These are phyloP conservation scores for Mortierella hygrophila DNA, from an alignment of 192 early-diverging fungal genomes.

Conservation along the genomic window DNA sequence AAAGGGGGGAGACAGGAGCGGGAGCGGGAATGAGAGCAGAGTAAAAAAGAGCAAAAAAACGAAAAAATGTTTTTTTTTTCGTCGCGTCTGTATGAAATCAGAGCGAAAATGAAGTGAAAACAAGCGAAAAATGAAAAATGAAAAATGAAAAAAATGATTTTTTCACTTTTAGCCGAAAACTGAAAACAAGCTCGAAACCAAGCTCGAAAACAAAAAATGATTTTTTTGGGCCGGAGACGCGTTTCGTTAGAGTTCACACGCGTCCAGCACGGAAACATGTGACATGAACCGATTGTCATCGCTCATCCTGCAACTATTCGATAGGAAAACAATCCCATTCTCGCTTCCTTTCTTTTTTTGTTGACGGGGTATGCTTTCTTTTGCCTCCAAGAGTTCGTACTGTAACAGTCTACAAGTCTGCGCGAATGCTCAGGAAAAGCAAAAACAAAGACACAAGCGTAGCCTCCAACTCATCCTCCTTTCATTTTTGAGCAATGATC, in stretches of 20 bases:
- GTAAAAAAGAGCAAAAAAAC: not conserved
- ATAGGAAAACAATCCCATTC: not conserved
- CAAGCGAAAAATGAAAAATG: not conserved
- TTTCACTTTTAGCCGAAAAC: not conserved
- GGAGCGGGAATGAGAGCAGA: not conserved
- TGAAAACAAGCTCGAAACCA: not conserved
- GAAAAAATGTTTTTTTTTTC: not conserved
- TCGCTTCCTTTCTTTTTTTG: not conserved
- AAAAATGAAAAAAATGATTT: not conserved
- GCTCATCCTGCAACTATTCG: not conserved
- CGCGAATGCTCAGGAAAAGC: no score
- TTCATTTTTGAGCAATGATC: no score
- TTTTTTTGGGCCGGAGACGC: not conserved
- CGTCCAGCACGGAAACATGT: not conserved
- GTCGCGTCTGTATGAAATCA: conserved; percentile 6
- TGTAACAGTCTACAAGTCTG: no score
- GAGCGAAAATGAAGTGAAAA: not conserved
- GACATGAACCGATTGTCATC: not conserved
- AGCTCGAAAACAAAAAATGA: not conserved
- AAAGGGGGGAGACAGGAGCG: not conserved
- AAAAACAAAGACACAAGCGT: no score
- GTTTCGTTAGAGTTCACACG: not conserved
- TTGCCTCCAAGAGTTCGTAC: no score
- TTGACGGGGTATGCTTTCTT: no score
- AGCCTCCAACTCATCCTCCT: no score